Evolutionary conservation across 495 filamentous ascomycete genomes (phyloP).

Genomic region (Talaromyces trachyspermus): DNA sequence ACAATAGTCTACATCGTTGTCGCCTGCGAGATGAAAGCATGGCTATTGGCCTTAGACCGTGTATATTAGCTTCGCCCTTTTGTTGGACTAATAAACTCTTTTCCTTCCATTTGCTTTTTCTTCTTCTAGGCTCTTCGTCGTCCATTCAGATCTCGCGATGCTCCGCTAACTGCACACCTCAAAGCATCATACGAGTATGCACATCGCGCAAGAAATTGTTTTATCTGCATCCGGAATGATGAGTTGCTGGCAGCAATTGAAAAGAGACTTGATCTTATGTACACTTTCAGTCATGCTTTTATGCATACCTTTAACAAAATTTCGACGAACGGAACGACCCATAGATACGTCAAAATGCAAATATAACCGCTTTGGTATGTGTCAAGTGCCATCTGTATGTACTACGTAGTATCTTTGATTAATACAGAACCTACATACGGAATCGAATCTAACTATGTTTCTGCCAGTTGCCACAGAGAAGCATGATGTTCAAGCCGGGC

Average conservation of each 20-base stretch:
- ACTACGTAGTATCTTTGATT: not conserved
- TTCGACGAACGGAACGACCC: not conserved
- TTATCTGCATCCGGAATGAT: no score
- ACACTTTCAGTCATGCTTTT: no score
- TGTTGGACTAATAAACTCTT: not conserved
- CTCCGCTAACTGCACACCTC: not conserved
- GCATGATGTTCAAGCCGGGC: constrained; percentile 1
- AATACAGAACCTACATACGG: no score
- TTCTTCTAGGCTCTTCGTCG: not conserved
- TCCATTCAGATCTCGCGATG: constrained; percentile 1
- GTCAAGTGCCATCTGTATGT: not conserved
- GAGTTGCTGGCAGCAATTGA: no score
- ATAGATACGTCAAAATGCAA: not conserved
- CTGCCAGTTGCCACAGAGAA: constrained; percentile 5
- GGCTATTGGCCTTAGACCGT: no score
- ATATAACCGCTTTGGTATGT: constrained; percentile 2
- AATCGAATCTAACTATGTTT: no score
- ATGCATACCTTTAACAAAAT: not conserved
- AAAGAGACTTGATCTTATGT: no score
- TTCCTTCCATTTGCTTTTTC: not conserved
- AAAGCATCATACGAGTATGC: not conserved
- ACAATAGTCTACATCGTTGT: no score
- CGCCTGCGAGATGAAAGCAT: no score
- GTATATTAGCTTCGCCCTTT: not conserved
- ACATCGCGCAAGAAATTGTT: not conserved